Evolutionary conservation across 345 rosid species (phyloP).

Genomic region (Bruguiera gymnorhiza): DNA sequence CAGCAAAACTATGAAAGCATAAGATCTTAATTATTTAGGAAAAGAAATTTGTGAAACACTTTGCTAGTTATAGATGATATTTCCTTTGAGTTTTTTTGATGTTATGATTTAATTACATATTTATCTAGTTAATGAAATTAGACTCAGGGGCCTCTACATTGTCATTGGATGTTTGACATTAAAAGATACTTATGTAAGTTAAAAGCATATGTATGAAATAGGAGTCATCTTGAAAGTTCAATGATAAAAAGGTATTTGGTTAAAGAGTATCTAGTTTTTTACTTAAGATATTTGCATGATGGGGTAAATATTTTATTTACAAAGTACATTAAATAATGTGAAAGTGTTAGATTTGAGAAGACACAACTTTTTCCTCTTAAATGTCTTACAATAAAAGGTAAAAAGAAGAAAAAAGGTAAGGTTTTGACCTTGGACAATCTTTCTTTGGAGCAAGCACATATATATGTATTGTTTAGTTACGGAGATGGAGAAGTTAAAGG

Average conservation of each 20-base stretch:
- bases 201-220: not conserved
- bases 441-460: too few species aligned
- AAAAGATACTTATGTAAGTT: not conserved
- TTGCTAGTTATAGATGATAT: slow-evolving; percentile 1
- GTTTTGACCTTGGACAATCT: too few species aligned
- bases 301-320: not conserved
- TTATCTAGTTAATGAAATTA: too few species aligned
- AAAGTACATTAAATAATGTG: not conserved
- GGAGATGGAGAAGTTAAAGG: too few species aligned
- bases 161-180: slow-evolving; percentile 14
- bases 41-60: not conserved
- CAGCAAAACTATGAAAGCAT: not conserved
- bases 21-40: not conserved
- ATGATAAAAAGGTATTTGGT: too few species aligned
- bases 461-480: too few species aligned
- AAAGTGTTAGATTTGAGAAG: too few species aligned
- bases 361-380: too few species aligned
- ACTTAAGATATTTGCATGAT: not conserved
- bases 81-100: not conserved
- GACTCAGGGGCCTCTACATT: not conserved
- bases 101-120: too few species aligned
- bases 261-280: slow-evolving; percentile 13
- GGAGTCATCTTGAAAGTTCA: too few species aligned
- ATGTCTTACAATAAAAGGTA: too few species aligned
- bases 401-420: too few species aligned